phyloP scores from a whole-genome alignment of 2,329 filamentous ascomycete species.

The Fusarium multiceps region DNA sequence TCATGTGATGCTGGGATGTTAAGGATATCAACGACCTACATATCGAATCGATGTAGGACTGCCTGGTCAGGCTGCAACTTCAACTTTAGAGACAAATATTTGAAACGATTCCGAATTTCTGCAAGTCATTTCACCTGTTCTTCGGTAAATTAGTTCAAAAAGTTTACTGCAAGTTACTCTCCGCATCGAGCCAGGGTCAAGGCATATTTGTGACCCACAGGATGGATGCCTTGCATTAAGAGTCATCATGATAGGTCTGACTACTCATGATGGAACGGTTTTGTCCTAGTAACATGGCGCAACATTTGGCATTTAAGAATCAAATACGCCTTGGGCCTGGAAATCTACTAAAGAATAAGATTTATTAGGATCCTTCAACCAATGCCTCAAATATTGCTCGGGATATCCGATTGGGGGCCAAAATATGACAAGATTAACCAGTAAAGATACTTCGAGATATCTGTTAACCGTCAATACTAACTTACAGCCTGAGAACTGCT shows the following conservation, averaged over 20 bases:
- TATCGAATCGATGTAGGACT: conserved; percentile 20
- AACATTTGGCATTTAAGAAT: background rate
- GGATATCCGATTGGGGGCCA: background rate
- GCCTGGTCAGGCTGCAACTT: background rate
- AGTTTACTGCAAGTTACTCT: background rate
- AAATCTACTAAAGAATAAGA: too few species aligned
- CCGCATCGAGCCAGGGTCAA: background rate
- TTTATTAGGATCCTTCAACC: background rate
- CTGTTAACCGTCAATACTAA: background rate
- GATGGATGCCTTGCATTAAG: conserved; percentile 6
- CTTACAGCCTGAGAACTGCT: too few species aligned
- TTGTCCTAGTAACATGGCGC: background rate
- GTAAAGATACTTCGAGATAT: background rate
- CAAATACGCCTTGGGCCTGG: background rate
- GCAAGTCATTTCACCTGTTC: background rate
- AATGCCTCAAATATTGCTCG: background rate
- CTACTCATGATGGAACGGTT: conserved; percentile 9
- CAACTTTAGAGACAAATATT: background rate
- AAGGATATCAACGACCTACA: background rate
- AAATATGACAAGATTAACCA: background rate
- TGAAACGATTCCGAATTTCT: background rate
- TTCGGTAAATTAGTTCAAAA: background rate
- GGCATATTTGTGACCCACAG: conserved; percentile 6
- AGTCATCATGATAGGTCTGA: conserved; percentile 25
- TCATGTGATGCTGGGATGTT: conserved; percentile 28